phyloP scores from a whole-genome alignment of 1,284 basidiomycete species.

The Ceratobasidium sp. region DNA sequence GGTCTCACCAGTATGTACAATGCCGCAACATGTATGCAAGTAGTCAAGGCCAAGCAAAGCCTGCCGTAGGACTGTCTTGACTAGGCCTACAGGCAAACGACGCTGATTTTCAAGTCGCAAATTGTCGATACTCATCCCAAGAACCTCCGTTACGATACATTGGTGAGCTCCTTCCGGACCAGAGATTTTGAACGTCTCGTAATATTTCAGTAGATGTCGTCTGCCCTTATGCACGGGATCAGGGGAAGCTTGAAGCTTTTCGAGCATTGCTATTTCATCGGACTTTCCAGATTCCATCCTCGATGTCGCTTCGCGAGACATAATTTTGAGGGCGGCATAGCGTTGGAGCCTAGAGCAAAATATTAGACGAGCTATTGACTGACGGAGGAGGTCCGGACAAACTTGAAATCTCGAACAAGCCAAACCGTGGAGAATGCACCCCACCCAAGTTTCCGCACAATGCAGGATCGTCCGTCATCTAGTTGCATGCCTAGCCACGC shows the following conservation, averaged over 20 bases:
- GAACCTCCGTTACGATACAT: constrained; percentile 10
- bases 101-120: neutral
- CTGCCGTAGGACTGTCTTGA: constrained; percentile 97
- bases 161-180: neutral
- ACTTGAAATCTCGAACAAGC: constrained; percentile 87
- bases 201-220: neutral
- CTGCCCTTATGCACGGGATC: neutral
- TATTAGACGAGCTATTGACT: neutral
- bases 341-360: neutral
- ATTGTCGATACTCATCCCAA: neutral
- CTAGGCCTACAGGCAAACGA: constrained; percentile 94
- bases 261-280: constrained; percentile 11
- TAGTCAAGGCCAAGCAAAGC: constrained; percentile 95
- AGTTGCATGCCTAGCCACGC: constrained; percentile 19
- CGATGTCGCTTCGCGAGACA: neutral
- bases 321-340: neutral
- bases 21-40: constrained; percentile 95
- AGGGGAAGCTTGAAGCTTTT: neutral
- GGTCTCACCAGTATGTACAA: constrained; percentile 81
- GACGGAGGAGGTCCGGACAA: neutral
- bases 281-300: neutral
- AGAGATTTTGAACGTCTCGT: neutral
- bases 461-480: constrained; percentile 79
- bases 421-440: constrained; percentile 97
- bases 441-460: constrained; percentile 93